These are phyloP conservation scores for Nepenthes alata DNA, from an alignment of 179 eudicot species.

Conservation along the genomic window DNA sequence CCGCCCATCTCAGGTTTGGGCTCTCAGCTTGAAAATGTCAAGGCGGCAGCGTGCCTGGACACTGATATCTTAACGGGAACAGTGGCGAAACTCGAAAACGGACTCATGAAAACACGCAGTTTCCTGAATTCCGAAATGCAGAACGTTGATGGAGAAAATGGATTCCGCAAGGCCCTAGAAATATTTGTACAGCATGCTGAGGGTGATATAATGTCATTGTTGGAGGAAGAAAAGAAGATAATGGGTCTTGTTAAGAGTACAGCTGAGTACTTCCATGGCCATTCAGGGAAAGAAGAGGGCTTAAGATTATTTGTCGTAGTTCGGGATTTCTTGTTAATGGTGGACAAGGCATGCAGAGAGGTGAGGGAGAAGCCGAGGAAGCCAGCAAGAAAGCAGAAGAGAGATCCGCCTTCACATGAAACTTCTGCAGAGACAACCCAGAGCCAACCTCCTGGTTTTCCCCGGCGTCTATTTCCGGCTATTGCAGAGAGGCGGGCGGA, in stretches of 20 bases:
- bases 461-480: constrained; percentile 58
- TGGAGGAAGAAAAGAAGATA: constrained; percentile 72
- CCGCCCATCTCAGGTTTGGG: constrained; percentile 20
- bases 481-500: constrained; percentile 47
- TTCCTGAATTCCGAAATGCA: constrained; percentile 48
- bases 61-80: constrained; percentile 50
- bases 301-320: constrained; percentile 57
- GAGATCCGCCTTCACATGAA: neutral
- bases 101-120: constrained; percentile 32
- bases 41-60: constrained; percentile 61
- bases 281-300: constrained; percentile 65
- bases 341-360: constrained; percentile 63
- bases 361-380: constrained; percentile 35
- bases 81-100: constrained; percentile 41
- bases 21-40: constrained; percentile 52
- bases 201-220: constrained; percentile 32
- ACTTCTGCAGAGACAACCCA: neutral
- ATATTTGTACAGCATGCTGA: constrained; percentile 52
- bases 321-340: constrained; percentile 52
- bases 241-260: constrained; percentile 54
- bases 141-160: constrained; percentile 27
- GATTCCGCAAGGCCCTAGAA: constrained; percentile 38
- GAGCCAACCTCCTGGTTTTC: constrained; percentile 28
- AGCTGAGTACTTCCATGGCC: constrained; percentile 73
- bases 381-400: constrained; percentile 18